phyloP scores from a whole-genome alignment of 768 basidiomycete species.

The Boletus sensibilis region DNA sequence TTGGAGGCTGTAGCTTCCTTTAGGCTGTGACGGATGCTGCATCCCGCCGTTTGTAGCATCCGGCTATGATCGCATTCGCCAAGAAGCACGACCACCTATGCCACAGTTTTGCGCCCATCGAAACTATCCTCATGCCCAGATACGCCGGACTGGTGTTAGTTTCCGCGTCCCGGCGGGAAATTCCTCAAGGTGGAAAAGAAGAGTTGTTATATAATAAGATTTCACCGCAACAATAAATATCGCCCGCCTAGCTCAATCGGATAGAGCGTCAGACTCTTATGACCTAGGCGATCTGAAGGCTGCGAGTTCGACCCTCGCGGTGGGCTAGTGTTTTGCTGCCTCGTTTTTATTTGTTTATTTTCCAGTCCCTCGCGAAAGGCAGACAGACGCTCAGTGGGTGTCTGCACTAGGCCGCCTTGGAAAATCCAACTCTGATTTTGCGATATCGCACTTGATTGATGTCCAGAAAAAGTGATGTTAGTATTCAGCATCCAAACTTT shows the following conservation, averaged over 20 bases:
- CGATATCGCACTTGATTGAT: neutral
- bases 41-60: constrained; percentile 13
- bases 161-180: neutral
- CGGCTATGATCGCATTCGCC: constrained; percentile 7
- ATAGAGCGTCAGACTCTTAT: constrained; percentile 68
- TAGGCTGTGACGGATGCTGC: constrained; percentile 15
- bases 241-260: constrained; percentile 67
- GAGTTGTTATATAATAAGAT: neutral
- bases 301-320: constrained; percentile 66
- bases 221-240: neutral
- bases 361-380: neutral
- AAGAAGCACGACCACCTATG: constrained; percentile 4
- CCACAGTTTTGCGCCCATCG: constrained; percentile 29
- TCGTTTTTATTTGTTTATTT: neutral
- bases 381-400: neutral
- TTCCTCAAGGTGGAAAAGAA: neutral
- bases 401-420: neutral
- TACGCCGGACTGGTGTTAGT: neutral
- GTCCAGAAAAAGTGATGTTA: neutral
- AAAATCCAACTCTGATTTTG: neutral
- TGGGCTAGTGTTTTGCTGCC: constrained; percentile 43
- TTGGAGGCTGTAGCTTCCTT: constrained; percentile 11
- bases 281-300: constrained; percentile 52
- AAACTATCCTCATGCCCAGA: constrained; percentile 5
- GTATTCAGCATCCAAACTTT: neutral